These are phyloP conservation scores for Chaetomium strumarium DNA, from an alignment of 2,329 filamentous ascomycete species.

Conservation along the genomic window DNA sequence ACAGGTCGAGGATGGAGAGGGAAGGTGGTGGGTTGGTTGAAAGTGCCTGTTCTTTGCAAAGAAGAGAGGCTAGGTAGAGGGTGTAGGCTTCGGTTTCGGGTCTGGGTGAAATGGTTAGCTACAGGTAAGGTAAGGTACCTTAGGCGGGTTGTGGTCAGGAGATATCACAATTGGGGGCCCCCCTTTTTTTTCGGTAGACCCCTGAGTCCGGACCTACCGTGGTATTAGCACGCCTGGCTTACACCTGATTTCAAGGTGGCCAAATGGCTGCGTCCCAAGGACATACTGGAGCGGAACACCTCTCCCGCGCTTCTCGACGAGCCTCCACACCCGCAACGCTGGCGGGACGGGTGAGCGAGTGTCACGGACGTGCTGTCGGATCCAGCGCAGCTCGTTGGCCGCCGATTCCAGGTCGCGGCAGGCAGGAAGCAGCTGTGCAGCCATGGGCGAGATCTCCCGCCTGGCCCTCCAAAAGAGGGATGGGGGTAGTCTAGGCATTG, in stretches of 20 bases:
- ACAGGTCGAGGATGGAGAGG: slow-evolving; percentile 73
- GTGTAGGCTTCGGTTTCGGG: slow-evolving; percentile 68
- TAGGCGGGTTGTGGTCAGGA: background rate
- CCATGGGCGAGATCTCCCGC: slow-evolving; percentile 44
- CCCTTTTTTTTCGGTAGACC: background rate
- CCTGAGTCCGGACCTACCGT: slow-evolving; percentile 47
- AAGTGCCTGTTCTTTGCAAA: slow-evolving; percentile 26
- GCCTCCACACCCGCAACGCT: slow-evolving; percentile 17
- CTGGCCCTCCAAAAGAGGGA: slow-evolving; percentile 50
- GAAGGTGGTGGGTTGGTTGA: background rate
- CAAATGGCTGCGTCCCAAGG: slow-evolving; percentile 83
- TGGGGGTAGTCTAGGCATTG: slow-evolving; percentile 60
- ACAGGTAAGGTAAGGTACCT: too few relatives aligned
- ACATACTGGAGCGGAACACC: slow-evolving; percentile 86
- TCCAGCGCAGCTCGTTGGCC: slow-evolving; percentile 66
- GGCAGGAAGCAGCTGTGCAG: slow-evolving; percentile 55
- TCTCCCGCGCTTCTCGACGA: slow-evolving; percentile 45
- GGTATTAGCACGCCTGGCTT: slow-evolving; percentile 78
- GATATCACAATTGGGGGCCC: background rate
- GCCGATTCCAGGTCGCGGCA: slow-evolving; percentile 60
- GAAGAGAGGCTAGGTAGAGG: slow-evolving; percentile 44
- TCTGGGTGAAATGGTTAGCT: slow-evolving; percentile 28
- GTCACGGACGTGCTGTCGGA: slow-evolving; percentile 50
- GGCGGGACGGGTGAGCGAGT: slow-evolving; percentile 8
- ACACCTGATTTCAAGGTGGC: slow-evolving; percentile 72